Conservation (phyloP, 1,284 basidiomycete genomes). For the Fomitopsis betulina region DNA sequence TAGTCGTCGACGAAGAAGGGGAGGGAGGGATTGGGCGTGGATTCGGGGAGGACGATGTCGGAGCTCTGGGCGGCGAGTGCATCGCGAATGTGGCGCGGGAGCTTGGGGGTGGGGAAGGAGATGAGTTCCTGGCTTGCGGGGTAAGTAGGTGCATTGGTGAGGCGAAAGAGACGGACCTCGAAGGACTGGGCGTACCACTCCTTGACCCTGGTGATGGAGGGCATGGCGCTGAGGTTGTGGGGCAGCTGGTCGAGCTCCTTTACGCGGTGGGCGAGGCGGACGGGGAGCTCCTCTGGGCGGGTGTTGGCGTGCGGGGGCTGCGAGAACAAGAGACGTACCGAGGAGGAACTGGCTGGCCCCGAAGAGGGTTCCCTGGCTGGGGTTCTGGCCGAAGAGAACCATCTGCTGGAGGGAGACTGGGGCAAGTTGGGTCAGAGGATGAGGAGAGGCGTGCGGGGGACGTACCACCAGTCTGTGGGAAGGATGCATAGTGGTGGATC, state of each 20-base stretch:
- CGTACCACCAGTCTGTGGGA: slow-evolving; percentile 85
- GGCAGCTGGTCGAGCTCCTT: slow-evolving; percentile 96
- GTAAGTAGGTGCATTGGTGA: neutral
- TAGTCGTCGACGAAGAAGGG: slow-evolving; percentile 33
- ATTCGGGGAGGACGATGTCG: slow-evolving; percentile 51
- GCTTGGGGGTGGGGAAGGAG: slow-evolving; percentile 71
- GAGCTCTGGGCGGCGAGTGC: slow-evolving; percentile 54
- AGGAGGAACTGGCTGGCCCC: slow-evolving; percentile 82
- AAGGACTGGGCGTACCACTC: slow-evolving; percentile 99
- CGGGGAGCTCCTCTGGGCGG: slow-evolving; percentile 79
- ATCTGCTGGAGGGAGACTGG: slow-evolving; percentile 92
- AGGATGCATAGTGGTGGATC: slow-evolving; percentile 92
- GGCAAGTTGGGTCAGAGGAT: neutral
- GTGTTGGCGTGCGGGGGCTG: neutral
- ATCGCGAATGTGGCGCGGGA: slow-evolving; percentile 66
- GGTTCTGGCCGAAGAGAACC: slow-evolving; percentile 85
- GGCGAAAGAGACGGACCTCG: slow-evolving; percentile 59
- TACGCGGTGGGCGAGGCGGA: slow-evolving; percentile 92
- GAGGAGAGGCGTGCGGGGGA: neutral
- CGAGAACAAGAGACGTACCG: slow-evolving; percentile 37
- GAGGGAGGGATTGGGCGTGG: slow-evolving; percentile 68
- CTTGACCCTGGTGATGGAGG: slow-evolving; percentile 92
- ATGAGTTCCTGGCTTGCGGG: slow-evolving; percentile 70
- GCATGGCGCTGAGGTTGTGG: slow-evolving; percentile 89
- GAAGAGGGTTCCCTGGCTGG: slow-evolving; percentile 82